phyloP scores from a whole-genome alignment of 768 basidiomycete species.

The Amanita jacksonii region DNA sequence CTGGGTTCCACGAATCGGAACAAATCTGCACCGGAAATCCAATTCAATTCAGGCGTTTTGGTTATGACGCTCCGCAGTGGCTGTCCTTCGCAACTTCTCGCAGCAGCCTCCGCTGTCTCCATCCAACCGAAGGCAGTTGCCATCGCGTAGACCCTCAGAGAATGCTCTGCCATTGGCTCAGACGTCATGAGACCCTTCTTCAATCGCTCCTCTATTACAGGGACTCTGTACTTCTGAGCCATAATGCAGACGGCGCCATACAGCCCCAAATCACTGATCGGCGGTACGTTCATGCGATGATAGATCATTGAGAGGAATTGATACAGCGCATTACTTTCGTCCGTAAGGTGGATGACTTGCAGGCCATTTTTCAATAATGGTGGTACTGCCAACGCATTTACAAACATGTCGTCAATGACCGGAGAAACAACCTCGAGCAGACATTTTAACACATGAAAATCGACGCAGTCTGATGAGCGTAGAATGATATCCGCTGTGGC shows the following conservation, averaged over 20 bases:
- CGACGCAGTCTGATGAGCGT: conserved; percentile 19
- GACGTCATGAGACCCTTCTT: neutral
- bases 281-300: neutral
- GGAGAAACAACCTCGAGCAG: conserved; percentile 22
- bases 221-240: neutral
- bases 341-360: conserved; percentile 9
- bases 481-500: conserved; percentile 17
- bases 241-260: neutral
- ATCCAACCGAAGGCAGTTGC: neutral
- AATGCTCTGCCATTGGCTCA: neutral
- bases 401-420: conserved; percentile 24
- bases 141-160: neutral
- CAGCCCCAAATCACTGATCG: neutral
- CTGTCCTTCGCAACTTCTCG: neutral
- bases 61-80: neutral
- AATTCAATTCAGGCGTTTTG: neutral
- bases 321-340: conserved; percentile 9
- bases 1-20: neutral
- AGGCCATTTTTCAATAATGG: conserved; percentile 2
- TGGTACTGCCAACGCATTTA: no score
- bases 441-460: conserved; percentile 20
- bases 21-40: conserved; percentile 1
- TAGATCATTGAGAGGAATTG: conserved; percentile 6
- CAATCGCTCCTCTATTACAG: neutral
- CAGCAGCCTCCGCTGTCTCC: neutral